Percentiles rank a stretch among this genome's conserved stretches.
Evolutionary conservation across 2,329 filamentous ascomycete species (phyloP).

Genomic region (Phialemonium atrogriseum): DNA sequence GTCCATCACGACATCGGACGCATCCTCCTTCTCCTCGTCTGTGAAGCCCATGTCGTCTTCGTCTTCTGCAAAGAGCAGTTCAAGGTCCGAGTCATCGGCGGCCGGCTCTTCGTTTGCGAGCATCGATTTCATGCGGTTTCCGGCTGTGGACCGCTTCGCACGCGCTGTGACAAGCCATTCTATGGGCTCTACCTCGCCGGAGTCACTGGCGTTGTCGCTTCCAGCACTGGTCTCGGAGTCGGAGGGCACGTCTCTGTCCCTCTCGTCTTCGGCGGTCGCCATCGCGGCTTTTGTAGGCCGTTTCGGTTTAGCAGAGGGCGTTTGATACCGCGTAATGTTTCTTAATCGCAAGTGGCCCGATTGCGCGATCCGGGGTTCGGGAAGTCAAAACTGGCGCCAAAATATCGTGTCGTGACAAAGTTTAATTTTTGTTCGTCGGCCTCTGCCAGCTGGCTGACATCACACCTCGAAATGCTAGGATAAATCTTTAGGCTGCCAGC

Average conservation of each 20-base stretch:
- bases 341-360: too few relatives aligned
- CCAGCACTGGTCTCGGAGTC: conserved; percentile 27
- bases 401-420: too few relatives aligned
- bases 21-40: conserved; percentile 55
- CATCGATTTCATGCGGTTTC: conserved; percentile 74
- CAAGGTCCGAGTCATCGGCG: conserved; percentile 52
- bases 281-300: conserved; percentile 10
- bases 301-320: too few relatives aligned
- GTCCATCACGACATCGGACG: conserved; percentile 76
- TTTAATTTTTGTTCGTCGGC: too few relatives aligned
- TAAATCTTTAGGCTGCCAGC: too few relatives aligned
- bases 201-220: conserved; percentile 22
- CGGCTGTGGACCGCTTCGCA: conserved; percentile 70
- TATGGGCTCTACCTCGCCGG: conserved; percentile 25
- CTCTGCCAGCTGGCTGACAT: too few relatives aligned
- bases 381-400: too few relatives aligned
- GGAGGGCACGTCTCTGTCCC: conserved; percentile 23
- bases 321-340: too few relatives aligned
- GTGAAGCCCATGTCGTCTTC: conserved; percentile 63
- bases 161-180: conserved; percentile 70
- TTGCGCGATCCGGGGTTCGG: too few relatives aligned
- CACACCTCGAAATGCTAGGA: too few relatives aligned
- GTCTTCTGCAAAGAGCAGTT: conserved; percentile 67
- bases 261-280: conserved; percentile 14
- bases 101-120: conserved; percentile 62